Conservation (phyloP, 495 filamentous ascomycete genomes). For the Aspergillus baeticus region DNA sequence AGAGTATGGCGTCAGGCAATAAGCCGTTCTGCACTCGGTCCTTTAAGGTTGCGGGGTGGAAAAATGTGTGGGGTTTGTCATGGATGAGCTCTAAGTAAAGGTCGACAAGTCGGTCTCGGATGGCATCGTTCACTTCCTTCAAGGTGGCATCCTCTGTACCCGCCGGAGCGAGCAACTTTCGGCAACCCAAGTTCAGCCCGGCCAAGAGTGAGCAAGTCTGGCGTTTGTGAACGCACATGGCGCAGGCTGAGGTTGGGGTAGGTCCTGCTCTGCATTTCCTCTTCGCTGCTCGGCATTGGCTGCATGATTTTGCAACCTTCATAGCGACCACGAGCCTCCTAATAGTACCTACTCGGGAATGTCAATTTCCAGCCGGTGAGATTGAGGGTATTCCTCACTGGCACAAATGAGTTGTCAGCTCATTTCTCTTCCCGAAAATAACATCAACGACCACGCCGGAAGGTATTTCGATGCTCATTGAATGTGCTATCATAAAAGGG, state of each 20-base stretch:
- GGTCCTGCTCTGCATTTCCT: neutral
- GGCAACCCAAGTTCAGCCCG: neutral
- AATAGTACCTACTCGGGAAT: too few relatives aligned
- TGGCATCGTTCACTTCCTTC: neutral
- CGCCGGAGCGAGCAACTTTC: neutral
- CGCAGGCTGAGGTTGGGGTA: neutral
- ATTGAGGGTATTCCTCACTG: too few relatives aligned
- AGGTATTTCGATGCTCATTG: too few relatives aligned
- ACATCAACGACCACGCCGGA: too few relatives aligned
- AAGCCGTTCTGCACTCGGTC: too few relatives aligned
- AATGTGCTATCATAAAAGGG: too few relatives aligned
- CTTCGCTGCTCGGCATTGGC: constrained; percentile 8
- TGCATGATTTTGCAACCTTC: constrained; percentile 9
- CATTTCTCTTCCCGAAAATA: too few relatives aligned
- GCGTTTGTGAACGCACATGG: neutral
- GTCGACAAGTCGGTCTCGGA: constrained; percentile 20
- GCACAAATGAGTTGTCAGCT: too few relatives aligned
- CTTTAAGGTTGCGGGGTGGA: constrained; percentile 16
- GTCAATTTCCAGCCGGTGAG: too few relatives aligned
- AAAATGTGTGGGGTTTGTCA: constrained; percentile 30
- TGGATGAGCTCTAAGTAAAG: constrained; percentile 30
- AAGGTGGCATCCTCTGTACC: neutral
- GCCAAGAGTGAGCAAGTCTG: neutral
- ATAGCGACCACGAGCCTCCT: too few relatives aligned
- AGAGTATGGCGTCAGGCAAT: too few relatives aligned